Evolutionary conservation across 2,329 filamentous ascomycete genomes (phyloP), one percentile per base, ranked within the genome.

Genomic region (Herpotrichia juniperi): DNA sequence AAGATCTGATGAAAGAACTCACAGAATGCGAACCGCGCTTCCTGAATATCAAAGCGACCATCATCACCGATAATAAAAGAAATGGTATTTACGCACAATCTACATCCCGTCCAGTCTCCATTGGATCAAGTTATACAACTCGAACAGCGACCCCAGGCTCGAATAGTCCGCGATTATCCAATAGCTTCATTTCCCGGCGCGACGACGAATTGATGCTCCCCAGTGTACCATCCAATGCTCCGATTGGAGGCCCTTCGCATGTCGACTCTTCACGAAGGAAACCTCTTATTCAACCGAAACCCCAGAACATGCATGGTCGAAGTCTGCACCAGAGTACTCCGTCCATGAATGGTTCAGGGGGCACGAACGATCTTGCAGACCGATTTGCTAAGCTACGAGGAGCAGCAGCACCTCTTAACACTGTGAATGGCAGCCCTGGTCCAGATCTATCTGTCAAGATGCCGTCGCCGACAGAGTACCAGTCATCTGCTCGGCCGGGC

Each of bases 291-390:
- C 84, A 86, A 21, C 87, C 88, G 2, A 91, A 91, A 59, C 89
- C 89, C 0, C 79, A 85, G 46, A 81, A 81, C 4, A 76, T 91
- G 2, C 85, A 87, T 61, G 87, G 87, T 1, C 85, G 86, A 35
- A 77, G 81, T 4, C 68, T 87, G 14, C 74, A 75, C 17, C 65
- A 77, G n/a, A 71, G 63, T 12, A 49, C 57, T 9, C 37, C 59
- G 0, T 63, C 59, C 4, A 21, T 61, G 7, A 67, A 66, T 44
- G 64, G 61, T 22, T 7, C 37, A 17, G 14, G 35, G n/a, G 40
- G 39, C 22, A 46, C 50, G 1, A 67, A 64, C 45, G 67, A 71
- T 17, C 67, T 76, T 4, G 62, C 64, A n/a, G 67, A 74, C 28
- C 66, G 74, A 1, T 75, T 76, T 48, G 71, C 72, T 14, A 73